Evolutionary conservation across 2,329 filamentous ascomycete species (phyloP).

Genomic region (Periconia sp.): DNA sequence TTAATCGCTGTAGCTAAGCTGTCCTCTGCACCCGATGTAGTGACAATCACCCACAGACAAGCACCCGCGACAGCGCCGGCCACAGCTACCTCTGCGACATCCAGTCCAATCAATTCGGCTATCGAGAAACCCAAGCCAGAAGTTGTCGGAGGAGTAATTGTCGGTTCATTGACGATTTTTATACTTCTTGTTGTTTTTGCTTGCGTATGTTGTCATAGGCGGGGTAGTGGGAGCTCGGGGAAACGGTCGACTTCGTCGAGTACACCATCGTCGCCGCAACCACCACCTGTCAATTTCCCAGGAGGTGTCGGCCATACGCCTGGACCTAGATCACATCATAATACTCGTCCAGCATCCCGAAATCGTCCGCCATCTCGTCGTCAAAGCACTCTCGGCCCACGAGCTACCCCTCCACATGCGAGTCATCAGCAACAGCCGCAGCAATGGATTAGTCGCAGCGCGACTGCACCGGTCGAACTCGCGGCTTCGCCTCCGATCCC

Average conservation of each 20-base stretch:
- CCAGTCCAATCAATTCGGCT: conserved; percentile 3
- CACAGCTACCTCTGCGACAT: background rate
- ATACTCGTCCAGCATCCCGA: background rate
- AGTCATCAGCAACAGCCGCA: no score
- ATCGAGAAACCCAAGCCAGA: background rate
- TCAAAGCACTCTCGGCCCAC: no score
- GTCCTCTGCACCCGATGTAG: background rate
- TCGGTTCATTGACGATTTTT: background rate
- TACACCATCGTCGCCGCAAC: background rate
- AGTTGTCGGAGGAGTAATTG: conserved; percentile 6
- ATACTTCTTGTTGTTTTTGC: background rate
- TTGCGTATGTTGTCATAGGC: background rate
- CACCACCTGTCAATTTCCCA: background rate
- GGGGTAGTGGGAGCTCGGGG: background rate
- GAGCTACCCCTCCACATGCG: no score
- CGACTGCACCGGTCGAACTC: no score
- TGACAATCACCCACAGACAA: background rate
- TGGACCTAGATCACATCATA: background rate
- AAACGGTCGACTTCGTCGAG: conserved; percentile 1
- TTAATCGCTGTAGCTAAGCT: no score
- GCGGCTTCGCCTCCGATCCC: no score
- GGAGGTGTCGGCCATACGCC: background rate
- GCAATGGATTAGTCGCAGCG: no score
- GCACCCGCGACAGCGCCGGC: background rate
- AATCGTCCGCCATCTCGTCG: no score